A percentile compares a stretch with the other conserved stretches of the same genome.
phyloP scores from a whole-genome alignment of 2,329 filamentous ascomycete genomes.

The Graphilbum sp. region DNA sequence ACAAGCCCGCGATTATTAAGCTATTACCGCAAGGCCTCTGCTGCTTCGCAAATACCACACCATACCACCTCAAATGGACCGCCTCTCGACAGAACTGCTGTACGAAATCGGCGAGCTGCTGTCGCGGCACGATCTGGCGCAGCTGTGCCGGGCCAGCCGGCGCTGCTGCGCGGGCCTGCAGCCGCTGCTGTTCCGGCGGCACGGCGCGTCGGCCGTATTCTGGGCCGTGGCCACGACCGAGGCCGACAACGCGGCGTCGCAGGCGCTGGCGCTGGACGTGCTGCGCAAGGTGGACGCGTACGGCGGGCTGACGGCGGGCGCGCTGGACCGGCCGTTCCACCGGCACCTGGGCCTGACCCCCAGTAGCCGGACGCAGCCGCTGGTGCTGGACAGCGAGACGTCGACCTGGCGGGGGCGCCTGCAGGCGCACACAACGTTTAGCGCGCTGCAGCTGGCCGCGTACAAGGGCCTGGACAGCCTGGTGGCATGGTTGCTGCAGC shows the following conservation, averaged over 20 bases:
- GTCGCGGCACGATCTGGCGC: neutral
- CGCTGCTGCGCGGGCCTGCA: constrained; percentile 1
- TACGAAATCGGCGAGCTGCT: constrained; percentile 1
- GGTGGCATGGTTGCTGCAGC: constrained; percentile 1
- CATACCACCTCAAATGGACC: too few species aligned
- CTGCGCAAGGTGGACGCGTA: neutral
- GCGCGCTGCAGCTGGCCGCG: constrained; percentile 3
- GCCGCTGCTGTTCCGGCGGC: constrained; percentile 1
- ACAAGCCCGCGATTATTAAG: too few species aligned
- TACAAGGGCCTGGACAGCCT: constrained; percentile 2
- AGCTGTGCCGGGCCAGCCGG: constrained; percentile 1
- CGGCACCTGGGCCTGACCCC: neutral
- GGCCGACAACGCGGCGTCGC: neutral
- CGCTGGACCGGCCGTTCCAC: constrained; percentile 1
- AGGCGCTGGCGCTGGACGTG: neutral
- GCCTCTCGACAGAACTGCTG: constrained; percentile 1
- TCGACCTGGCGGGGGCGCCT: neutral
- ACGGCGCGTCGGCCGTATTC: constrained; percentile 2
- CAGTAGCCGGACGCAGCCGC: too few species aligned
- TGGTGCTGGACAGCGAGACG: too few species aligned
- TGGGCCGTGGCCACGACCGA: neutral
- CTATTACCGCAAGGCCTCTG: too few species aligned
- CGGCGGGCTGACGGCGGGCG: neutral
- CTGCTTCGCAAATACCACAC: too few species aligned
- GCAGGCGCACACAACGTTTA: neutral